Conservation (phyloP, 1,139 yeast genomes). For the Geotrichum cucujoidarum region DNA sequence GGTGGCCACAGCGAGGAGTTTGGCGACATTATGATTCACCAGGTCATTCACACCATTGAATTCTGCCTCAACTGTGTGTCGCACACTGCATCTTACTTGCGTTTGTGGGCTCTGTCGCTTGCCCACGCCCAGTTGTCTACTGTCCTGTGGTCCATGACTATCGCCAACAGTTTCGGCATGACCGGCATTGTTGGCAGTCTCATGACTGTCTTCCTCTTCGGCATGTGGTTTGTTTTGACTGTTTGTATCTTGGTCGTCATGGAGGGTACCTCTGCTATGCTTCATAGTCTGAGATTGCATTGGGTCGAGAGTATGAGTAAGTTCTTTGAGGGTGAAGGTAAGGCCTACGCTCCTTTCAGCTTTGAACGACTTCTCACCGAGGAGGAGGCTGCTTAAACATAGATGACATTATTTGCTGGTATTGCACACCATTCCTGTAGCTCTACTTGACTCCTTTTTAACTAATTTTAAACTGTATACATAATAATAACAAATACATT, state of each 20-base stretch:
- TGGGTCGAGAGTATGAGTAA: slow-evolving; percentile 99
- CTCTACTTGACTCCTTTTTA: no score
- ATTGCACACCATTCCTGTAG: no score
- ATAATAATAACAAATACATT: no score
- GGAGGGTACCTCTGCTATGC: slow-evolving; percentile 99
- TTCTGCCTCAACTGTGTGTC: slow-evolving; percentile 96
- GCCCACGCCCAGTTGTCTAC: slow-evolving; percentile 96
- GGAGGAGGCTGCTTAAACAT: slow-evolving; percentile 2
- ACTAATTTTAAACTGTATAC: no score
- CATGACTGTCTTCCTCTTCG: slow-evolving; percentile 74
- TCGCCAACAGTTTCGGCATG: slow-evolving; percentile 71
- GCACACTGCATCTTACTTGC: slow-evolving; percentile 93
- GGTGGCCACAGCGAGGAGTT: slow-evolving; percentile 54
- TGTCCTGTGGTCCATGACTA: slow-evolving; percentile 95
- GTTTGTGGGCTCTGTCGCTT: slow-evolving; percentile 94
- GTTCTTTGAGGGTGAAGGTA: slow-evolving; percentile 94
- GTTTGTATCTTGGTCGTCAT: slow-evolving; percentile 86
- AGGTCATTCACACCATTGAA: slow-evolving; percentile 96
- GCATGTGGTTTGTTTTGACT: slow-evolving; percentile 91
- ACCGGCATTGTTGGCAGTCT: slow-evolving; percentile 67
- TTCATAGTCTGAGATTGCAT: slow-evolving; percentile 91
- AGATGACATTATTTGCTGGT: no score
- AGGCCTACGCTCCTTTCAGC: slow-evolving; percentile 72
- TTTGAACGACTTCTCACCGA: slow-evolving; percentile 13
- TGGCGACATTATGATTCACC: slow-evolving; percentile 94